Evolutionary conservation across 768 basidiomycete species (phyloP).

Genomic region (Collybia nuda): DNA sequence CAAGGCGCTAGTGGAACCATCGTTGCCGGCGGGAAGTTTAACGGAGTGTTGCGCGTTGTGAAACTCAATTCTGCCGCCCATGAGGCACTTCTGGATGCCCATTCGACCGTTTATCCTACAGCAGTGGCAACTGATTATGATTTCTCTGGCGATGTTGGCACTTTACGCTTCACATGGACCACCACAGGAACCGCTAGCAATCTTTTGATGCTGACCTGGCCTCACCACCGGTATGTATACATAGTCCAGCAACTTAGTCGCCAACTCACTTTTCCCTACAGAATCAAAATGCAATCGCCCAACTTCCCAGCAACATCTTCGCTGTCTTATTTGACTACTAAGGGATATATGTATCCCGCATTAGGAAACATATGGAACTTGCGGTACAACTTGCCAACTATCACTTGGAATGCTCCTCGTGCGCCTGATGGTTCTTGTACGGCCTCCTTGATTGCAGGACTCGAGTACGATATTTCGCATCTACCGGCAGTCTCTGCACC

Average conservation of each 20-base stretch:
- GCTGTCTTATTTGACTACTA: constrained; percentile 30
- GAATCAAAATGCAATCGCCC: constrained; percentile 20
- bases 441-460: constrained; percentile 24
- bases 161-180: constrained; percentile 29
- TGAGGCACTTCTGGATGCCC: constrained; percentile 24
- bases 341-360: constrained; percentile 32
- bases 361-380: constrained; percentile 30
- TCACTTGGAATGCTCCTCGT: constrained; percentile 31
- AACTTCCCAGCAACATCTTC: constrained; percentile 21
- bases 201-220: constrained; percentile 32
- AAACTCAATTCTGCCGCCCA: constrained; percentile 25
- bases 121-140: constrained; percentile 25
- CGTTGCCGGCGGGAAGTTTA: constrained; percentile 19
- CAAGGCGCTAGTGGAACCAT: constrained; percentile 15
- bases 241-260: not conserved
- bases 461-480: constrained; percentile 50
- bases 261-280: not conserved
- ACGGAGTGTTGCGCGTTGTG: constrained; percentile 29
- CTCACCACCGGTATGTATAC: constrained; percentile 28
- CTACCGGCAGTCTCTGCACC: constrained; percentile 45
- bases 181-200: constrained; percentile 25
- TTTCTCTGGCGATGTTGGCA: constrained; percentile 25
- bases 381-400: constrained; percentile 27
- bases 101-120: constrained; percentile 29
- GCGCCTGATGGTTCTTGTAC: constrained; percentile 28